phyloP scores from a whole-genome alignment of 805 yeast genomes.

The Candida schatavii region DNA sequence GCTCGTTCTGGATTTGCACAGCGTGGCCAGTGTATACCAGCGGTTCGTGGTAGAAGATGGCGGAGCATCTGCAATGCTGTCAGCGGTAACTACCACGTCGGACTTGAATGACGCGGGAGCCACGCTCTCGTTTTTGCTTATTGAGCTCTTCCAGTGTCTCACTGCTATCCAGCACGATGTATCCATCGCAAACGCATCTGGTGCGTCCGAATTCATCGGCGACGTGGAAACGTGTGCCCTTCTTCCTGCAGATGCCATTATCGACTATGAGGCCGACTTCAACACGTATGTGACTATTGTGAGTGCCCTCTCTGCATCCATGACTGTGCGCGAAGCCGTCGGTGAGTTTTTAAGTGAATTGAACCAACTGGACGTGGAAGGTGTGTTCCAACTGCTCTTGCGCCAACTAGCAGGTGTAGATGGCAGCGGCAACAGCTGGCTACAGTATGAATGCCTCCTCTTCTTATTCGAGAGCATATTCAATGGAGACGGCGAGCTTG shows the following conservation, averaged over 20 bases:
- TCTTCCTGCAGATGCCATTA: constrained; percentile 41
- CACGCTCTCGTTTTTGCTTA: constrained; percentile 19
- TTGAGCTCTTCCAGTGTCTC: constrained; percentile 32
- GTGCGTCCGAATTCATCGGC: constrained; percentile 19
- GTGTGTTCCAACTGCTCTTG: constrained; percentile 7
- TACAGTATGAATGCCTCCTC: constrained; percentile 37
- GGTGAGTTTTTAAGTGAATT: constrained; percentile 55
- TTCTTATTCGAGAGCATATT: constrained; percentile 42
- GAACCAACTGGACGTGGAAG: constrained; percentile 36
- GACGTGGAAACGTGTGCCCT: constrained; percentile 37
- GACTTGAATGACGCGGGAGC: constrained; percentile 18
- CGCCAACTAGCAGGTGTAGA: constrained; percentile 12
- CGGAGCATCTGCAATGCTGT: constrained; percentile 5
- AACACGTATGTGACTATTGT: constrained; percentile 72
- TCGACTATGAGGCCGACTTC: constrained; percentile 57
- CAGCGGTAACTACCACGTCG: constrained; percentile 9
- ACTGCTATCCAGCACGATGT: constrained; percentile 26
- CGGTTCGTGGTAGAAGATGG: constrained; percentile 8
- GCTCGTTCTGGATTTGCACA: constrained; percentile 23
- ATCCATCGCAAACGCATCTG: constrained; percentile 17
- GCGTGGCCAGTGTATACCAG: constrained; percentile 12
- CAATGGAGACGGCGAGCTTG: constrained; percentile 30
- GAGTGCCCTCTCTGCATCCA: constrained; percentile 56
- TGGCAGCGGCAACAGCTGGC: constrained; percentile 20
- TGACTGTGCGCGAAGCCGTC: constrained; percentile 58